Base-by-base conservation (phyloP, 805 yeast genomes). In the Pichia manshurica region DNA sequence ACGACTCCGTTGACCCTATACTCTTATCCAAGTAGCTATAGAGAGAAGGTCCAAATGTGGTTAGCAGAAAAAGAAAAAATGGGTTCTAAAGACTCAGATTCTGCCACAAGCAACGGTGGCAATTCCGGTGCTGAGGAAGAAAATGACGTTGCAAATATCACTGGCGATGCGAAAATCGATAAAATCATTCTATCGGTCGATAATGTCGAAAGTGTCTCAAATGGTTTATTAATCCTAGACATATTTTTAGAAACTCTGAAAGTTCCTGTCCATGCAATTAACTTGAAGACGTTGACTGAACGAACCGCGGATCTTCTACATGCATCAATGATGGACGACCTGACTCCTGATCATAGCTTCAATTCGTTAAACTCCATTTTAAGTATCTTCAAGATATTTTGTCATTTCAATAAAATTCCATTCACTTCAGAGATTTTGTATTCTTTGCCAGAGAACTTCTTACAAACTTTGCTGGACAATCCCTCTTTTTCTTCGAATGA, bases 1-100 rank as follows among this genome's bases (percentile, higher is more conserved):
- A 86, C 95, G 1, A 84, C 93, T 2, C 95, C 95, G 2, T 65
- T 86, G 59, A 78, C 93, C 0, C 60, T 78, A 34, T 62, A 70
- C 61, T 64, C 72, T 2, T 86, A 85, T 58, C 90, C 95, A 1
- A 72, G 73, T 9, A 62, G 71, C 8, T 81, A 81, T 60, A 72
- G 88, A 56, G 77, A 75, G 46, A 70, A 73, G 51, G 70, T 77
- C 38, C 71, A 68, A 34, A 58, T 51, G n/a, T 63, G 56, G 45
- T 34, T 61, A 2, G 46, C 48, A 10, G 54, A 53, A 13, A 49
- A 56, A 39, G 47, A 55, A 23, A 45, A 59, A 23, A 1, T 34
- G 17, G 37, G 20, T 19, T 29, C 15, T 16, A 31, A 22, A 6
- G 39, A 37, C 28, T 19, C 10, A 16, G 9, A 21, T n/a, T 2